Percentiles rank a stretch among this genome's conserved stretches.
phyloP scores from a whole-genome alignment of 1,139 yeast species.

The Protomyces macrosporus region DNA sequence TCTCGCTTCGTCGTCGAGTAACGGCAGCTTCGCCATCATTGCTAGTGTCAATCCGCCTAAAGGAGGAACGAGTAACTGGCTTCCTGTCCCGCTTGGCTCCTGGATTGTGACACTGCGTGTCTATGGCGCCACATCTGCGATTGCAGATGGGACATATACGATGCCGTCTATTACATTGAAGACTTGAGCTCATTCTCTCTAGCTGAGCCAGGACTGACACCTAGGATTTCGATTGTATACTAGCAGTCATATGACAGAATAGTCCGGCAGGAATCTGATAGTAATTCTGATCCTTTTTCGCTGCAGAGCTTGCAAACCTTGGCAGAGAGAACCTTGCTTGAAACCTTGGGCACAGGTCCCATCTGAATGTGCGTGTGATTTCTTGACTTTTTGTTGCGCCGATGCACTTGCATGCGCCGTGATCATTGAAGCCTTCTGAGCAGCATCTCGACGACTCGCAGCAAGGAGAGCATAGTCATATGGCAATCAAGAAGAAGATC shows the following conservation, averaged over 20 bases:
- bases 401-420: too few species aligned
- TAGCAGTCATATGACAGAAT: too few species aligned
- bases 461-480: background rate
- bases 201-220: too few species aligned
- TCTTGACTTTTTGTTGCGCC: too few species aligned
- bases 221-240: too few species aligned
- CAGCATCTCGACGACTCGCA: background rate
- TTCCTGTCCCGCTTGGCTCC: background rate
- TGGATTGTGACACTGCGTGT: background rate
- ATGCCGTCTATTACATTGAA: background rate
- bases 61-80: background rate
- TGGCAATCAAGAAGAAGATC: conserved; percentile 15
- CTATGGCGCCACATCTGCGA: background rate
- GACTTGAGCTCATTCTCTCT: too few species aligned
- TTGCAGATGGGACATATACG: background rate
- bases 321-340: background rate
- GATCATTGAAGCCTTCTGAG: too few species aligned
- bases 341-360: background rate
- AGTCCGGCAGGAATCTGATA: too few species aligned
- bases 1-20: background rate
- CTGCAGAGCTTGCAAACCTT: too few species aligned
- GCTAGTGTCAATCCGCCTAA: background rate
- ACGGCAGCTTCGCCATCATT: background rate
- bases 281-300: too few species aligned
- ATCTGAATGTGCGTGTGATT: too few species aligned